phyloP scores from a whole-genome alignment of 2,329 filamentous ascomycete genomes.

The Akanthomyces dipterigenus region DNA sequence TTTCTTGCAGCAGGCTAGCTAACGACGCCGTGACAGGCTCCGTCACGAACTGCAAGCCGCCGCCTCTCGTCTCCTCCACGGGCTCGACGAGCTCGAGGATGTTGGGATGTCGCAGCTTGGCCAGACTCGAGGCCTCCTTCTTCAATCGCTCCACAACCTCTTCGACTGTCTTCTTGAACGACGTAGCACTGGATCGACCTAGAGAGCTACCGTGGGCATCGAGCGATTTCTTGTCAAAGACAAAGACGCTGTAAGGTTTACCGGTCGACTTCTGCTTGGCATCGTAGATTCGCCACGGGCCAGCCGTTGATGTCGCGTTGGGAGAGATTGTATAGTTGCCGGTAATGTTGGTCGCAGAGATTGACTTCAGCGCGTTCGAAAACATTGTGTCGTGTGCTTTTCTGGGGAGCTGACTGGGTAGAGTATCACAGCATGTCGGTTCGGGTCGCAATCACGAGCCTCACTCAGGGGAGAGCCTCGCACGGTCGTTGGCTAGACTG shows the following conservation, averaged over 20 bases:
- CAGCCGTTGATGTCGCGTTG: conserved; percentile 69
- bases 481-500: neutral
- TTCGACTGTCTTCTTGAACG: conserved; percentile 74
- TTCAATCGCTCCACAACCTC: conserved; percentile 87
- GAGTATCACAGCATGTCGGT: conserved; percentile 9
- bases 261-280: conserved; percentile 94
- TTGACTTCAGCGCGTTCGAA: conserved; percentile 86
- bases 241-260: conserved; percentile 83
- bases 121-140: conserved; percentile 84
- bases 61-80: conserved; percentile 86
- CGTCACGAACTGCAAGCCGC: conserved; percentile 91
- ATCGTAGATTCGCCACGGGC: conserved; percentile 96
- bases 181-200: conserved; percentile 45
- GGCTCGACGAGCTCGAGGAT: conserved; percentile 90
- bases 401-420: neutral
- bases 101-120: conserved; percentile 82
- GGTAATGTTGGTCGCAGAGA: conserved; percentile 82
- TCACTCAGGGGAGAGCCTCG: conserved; percentile 5
- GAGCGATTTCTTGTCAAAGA: conserved; percentile 85
- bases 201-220: conserved; percentile 47
- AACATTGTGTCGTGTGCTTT: conserved; percentile 61
- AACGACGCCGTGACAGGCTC: conserved; percentile 88
- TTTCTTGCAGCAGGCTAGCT: conserved; percentile 72
- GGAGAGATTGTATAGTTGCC: conserved; percentile 82
- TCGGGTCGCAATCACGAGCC: conserved; percentile 10